Conservation (phyloP, 208 protist genomes). For the Leishmania arabica region DNA sequence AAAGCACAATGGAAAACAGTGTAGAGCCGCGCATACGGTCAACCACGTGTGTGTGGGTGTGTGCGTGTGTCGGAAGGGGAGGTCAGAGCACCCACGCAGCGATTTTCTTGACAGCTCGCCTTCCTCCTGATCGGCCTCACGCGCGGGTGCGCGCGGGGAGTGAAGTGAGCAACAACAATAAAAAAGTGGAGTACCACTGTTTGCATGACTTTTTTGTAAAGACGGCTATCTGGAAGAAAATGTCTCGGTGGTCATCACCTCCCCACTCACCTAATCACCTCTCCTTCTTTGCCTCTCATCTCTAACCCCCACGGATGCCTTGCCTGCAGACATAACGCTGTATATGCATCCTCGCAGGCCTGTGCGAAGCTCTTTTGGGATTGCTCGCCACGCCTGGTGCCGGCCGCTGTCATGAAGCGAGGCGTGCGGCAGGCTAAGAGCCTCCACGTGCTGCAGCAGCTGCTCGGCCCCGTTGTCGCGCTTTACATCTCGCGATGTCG, state of each 20-base stretch:
- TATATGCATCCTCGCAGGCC: background rate
- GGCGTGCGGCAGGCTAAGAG: slow-evolving; percentile 21
- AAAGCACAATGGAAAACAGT: background rate
- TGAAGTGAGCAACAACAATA: background rate
- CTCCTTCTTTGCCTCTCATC: background rate
- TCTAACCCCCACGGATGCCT: background rate
- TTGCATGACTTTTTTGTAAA: background rate
- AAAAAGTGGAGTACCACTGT: background rate
- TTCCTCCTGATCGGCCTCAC: background rate
- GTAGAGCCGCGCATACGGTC: background rate
- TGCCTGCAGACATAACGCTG: background rate
- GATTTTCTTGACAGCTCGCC: background rate
- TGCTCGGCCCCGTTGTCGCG: slow-evolving; percentile 26
- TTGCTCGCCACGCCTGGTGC: background rate
- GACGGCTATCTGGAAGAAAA: background rate
- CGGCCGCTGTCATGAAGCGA: slow-evolving; percentile 6
- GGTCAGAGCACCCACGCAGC: background rate
- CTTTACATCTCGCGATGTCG: slow-evolving; percentile 13
- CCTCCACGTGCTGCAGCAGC: slow-evolving; percentile 23
- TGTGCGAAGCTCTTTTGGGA: background rate
- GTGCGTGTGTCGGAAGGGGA: background rate
- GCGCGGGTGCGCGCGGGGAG: background rate
- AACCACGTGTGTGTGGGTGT: background rate
- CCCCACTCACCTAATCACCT: background rate
- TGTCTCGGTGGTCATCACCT: background rate